Evolutionary conservation across 2,329 filamentous ascomycete genomes (phyloP), one percentile per base, ranked within the genome.

Genomic region (Aaosphaeria pasadenensis): DNA sequence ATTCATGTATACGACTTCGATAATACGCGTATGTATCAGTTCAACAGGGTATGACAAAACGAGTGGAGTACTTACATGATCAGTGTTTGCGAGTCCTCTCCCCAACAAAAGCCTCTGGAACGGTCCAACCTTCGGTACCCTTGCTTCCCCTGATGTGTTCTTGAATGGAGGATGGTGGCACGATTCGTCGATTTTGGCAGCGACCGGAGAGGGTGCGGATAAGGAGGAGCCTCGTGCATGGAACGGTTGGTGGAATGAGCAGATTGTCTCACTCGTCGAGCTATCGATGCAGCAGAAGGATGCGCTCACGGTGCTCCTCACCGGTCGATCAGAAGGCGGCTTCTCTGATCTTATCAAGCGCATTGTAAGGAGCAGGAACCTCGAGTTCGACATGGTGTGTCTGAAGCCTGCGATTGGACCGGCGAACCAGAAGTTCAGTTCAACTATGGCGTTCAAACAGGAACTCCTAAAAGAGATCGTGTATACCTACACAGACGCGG

Each of bases 1-100:
- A 84, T 99, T 45, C 92, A 97, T 66, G 82, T 99, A 58, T 97
- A 97, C 74, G 94, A 99, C 71, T 99, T 97, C 70, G 94, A 99
- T 72, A 97, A 99, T 66, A 97, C 92, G 35, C 75, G 89, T 92
- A 76, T 68, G 86, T 53, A 7, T 9, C 7, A 36, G n/a, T 9
- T 9, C 33, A 9, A 36, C 7, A 36, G 17, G 30, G 39, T n/a
- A 24, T 31, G 7, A 28, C 45, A 44, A 30, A 47, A 33, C 13
- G n/a, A 35, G 39, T 31, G 17, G 1, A 9, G 7, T 36, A 36
- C 33, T 36, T 9, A 36, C 33, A 36, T 36, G 33, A 36, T 36
- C 60, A 91, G 88, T 99, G 43, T 99, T 99, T 76, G 85, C 86
- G 60, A 95, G 89, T 11, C 94, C 94, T 5, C 76, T 96, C 1